phyloP scores from a whole-genome alignment of 2,329 filamentous ascomycete genomes.

The Neonectria neomacrospora region DNA sequence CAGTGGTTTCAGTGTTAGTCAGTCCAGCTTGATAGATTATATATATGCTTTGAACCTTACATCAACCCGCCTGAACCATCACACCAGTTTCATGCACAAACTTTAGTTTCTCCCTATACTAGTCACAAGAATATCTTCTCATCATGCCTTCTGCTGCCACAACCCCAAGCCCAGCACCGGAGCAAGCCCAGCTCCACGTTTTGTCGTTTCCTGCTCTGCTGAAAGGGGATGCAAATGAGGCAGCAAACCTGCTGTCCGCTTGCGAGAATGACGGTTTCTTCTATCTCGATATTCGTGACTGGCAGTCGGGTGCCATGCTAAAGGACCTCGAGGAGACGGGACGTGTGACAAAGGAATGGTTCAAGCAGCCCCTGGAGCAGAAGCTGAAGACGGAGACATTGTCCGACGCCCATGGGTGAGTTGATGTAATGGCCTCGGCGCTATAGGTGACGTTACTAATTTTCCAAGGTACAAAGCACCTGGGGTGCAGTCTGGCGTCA shows the following conservation, averaged over 20 bases:
- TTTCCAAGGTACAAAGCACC: neutral
- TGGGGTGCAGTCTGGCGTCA: neutral
- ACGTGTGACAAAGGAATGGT: slow-evolving; percentile 15
- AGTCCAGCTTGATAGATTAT: neutral
- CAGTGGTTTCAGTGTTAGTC: neutral
- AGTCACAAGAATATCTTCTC: neutral
- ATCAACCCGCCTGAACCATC: neutral
- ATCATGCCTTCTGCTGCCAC: neutral
- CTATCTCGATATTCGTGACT: slow-evolving; percentile 21
- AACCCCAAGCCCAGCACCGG: neutral
- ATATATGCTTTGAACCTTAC: neutral
- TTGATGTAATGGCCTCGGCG: neutral
- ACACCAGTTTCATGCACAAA: neutral
- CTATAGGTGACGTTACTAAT: neutral
- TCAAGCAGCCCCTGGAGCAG: slow-evolving; percentile 11
- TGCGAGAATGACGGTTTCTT: slow-evolving; percentile 23
- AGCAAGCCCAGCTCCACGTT: neutral
- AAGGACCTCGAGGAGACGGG: slow-evolving; percentile 10
- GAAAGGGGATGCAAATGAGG: neutral
- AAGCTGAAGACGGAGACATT: slow-evolving; percentile 9
- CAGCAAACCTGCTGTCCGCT: slow-evolving; percentile 3
- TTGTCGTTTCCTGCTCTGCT: neutral
- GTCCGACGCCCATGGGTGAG: slow-evolving; percentile 9
- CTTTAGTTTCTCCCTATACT: neutral
- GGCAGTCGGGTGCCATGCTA: slow-evolving; percentile 16